A percentile compares a stretch with the other conserved stretches of the same genome.
phyloP scores from a whole-genome alignment of 2,329 filamentous ascomycete species.

The Penicillium italicum region DNA sequence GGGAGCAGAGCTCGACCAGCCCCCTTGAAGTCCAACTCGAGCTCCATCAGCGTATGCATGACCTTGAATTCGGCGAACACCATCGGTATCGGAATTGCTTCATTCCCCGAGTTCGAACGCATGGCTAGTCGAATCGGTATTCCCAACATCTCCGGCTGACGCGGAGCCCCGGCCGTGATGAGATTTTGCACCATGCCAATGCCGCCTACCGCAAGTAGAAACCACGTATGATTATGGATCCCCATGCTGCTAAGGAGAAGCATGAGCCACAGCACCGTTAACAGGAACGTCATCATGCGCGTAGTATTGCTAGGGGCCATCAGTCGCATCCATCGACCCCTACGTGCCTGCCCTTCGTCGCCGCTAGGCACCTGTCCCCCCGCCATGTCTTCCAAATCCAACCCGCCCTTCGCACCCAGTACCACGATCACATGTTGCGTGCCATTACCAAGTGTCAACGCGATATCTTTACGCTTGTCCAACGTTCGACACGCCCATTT shows the following conservation, averaged over 20 bases:
- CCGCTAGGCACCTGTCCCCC: conserved; percentile 13
- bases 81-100: not conserved
- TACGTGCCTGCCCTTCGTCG: not conserved
- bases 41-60: not conserved
- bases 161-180: not conserved
- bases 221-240: conserved; percentile 41
- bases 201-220: conserved; percentile 40
- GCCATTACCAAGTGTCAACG: conserved; percentile 43
- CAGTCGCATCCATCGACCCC: not conserved
- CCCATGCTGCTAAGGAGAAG: conserved; percentile 43
- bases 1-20: not conserved
- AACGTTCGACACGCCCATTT: conserved; percentile 42
- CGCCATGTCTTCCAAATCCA: conserved; percentile 46
- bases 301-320: conserved; percentile 4
- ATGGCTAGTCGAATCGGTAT: not conserved
- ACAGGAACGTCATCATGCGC: not conserved
- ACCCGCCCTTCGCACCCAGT: conserved; percentile 29
- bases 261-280: conserved; percentile 35
- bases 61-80: not conserved
- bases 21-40: not conserved
- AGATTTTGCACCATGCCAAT: conserved; percentile 19
- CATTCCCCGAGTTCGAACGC: not conserved
- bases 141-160: not conserved
- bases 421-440: conserved; percentile 42
- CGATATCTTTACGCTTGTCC: conserved; percentile 29